Evolutionary conservation across 2,329 filamentous ascomycete species (phyloP).

Genomic region (Diaporthe capsici): DNA sequence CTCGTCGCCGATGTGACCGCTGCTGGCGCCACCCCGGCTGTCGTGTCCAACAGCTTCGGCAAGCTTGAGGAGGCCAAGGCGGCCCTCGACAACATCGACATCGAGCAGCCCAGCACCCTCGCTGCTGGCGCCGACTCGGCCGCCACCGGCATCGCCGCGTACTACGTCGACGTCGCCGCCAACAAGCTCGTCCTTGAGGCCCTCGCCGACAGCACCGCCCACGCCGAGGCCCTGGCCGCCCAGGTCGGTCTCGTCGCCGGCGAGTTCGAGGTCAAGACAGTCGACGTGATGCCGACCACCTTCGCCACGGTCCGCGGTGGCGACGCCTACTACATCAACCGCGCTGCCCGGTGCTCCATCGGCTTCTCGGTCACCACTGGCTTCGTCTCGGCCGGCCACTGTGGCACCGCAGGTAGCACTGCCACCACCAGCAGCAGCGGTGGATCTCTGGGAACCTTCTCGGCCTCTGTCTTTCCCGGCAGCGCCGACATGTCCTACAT

Average conservation of each 20-base stretch:
- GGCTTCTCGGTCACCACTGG: slow-evolving; percentile 17
- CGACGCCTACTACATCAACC: slow-evolving; percentile 10
- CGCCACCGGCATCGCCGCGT: neutral
- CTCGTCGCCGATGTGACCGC: slow-evolving; percentile 14
- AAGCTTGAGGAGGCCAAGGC: slow-evolving; percentile 20
- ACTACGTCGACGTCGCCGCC: slow-evolving; percentile 30
- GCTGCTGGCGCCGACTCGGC: neutral
- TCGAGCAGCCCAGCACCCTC: neutral
- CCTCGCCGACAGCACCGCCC: slow-evolving; percentile 19
- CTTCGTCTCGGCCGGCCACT: slow-evolving; percentile 33
- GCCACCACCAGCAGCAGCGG: slow-evolving; percentile 4
- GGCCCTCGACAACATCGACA: neutral
- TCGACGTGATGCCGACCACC: neutral
- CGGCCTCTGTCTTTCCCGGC: slow-evolving; percentile 3
- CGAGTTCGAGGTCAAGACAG: slow-evolving; percentile 9
- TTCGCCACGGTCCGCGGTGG: neutral
- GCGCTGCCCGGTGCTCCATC: neutral
- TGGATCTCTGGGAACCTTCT: slow-evolving; percentile 3
- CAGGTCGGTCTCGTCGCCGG: neutral
- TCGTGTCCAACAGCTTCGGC: slow-evolving; percentile 9
- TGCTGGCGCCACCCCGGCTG: slow-evolving; percentile 4
- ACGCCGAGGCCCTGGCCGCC: neutral
- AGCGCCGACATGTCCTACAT: slow-evolving; percentile 23
- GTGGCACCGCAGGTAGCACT: neutral
- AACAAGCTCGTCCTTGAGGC: slow-evolving; percentile 28